A percentile compares a stretch with the other conserved stretches of the same genome.
Evolutionary conservation across 2,329 filamentous ascomycete genomes (phyloP).

Genomic region (Colletotrichum costaricense): DNA sequence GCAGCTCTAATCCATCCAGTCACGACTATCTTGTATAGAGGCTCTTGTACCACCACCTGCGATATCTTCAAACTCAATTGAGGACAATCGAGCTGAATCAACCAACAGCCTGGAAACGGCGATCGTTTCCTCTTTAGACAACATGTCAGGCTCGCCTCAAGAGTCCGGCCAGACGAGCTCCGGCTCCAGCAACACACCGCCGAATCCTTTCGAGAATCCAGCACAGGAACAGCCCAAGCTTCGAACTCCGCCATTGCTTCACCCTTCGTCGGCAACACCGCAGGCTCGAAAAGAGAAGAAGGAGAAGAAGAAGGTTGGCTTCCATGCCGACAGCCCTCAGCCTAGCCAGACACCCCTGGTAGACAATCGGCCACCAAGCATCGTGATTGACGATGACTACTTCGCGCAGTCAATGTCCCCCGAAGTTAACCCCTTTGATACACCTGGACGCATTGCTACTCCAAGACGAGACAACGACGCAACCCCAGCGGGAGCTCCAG

Average conservation of each 20-base stretch:
- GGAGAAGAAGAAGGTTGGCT: constrained; percentile 55
- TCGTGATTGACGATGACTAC: constrained; percentile 39
- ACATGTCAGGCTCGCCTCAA: constrained; percentile 21
- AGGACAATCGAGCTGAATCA: neutral
- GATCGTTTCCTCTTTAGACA: constrained; percentile 21
- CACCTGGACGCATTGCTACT: constrained; percentile 7
- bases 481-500: constrained; percentile 46
- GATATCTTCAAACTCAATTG: neutral
- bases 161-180: constrained; percentile 21
- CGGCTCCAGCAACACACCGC: neutral
- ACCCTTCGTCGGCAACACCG: constrained; percentile 4
- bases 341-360: neutral
- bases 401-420: constrained; percentile 26
- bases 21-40: neutral
- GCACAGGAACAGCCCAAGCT: constrained; percentile 12
- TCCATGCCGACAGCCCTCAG: constrained; percentile 16
- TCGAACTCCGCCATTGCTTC: constrained; percentile 18
- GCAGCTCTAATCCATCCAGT: neutral
- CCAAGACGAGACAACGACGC: constrained; percentile 28
- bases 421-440: constrained; percentile 30
- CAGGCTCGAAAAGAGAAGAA: constrained; percentile 51
- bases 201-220: constrained; percentile 13
- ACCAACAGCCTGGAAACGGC: neutral
- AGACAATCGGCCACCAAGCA: constrained; percentile 43
- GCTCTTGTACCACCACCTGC: neutral